phyloP scores from a whole-genome alignment of 2,329 filamentous ascomycete genomes.

The Cercospora citrullina region DNA sequence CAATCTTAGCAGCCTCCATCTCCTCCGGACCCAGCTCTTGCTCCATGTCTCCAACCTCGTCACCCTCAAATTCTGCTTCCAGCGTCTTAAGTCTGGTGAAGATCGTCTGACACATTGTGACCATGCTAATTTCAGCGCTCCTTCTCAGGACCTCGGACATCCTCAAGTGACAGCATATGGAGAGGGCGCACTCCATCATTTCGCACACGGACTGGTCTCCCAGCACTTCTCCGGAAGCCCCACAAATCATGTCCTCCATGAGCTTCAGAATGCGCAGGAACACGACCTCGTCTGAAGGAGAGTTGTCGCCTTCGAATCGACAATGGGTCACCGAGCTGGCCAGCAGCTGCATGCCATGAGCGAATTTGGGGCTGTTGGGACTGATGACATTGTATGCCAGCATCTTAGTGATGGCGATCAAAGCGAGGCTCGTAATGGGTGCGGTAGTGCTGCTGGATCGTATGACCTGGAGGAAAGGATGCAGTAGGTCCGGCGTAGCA shows the following conservation, averaged over 20 bases:
- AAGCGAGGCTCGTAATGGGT: slow-evolving; percentile 89
- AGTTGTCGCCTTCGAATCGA: slow-evolving; percentile 94
- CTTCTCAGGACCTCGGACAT: slow-evolving; percentile 87
- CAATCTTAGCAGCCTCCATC: slow-evolving; percentile 76
- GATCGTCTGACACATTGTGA: slow-evolving; percentile 98
- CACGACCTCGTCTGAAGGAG: slow-evolving; percentile 91
- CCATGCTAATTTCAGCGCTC: slow-evolving; percentile 95
- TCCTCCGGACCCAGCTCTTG: slow-evolving; percentile 63
- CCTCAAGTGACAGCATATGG: slow-evolving; percentile 92
- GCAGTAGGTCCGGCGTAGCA: slow-evolving; percentile 83
- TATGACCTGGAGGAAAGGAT: slow-evolving; percentile 95
- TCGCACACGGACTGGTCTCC: slow-evolving; percentile 98
- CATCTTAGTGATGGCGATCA: slow-evolving; percentile 94
- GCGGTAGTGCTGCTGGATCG: slow-evolving; percentile 94
- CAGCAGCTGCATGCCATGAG: slow-evolving; percentile 88
- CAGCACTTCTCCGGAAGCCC: slow-evolving; percentile 86
- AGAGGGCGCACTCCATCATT: slow-evolving; percentile 98
- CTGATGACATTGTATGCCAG: slow-evolving; percentile 91
- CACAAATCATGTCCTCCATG: slow-evolving; percentile 98
- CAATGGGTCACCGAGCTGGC: slow-evolving; percentile 96
- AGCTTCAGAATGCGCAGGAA: slow-evolving; percentile 90
- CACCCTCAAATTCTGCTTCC: slow-evolving; percentile 63
- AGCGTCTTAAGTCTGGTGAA: slow-evolving; percentile 90
- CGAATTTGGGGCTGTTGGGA: slow-evolving; percentile 78
- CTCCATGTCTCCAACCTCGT: slow-evolving; percentile 64